Conservation (phyloP, 1,284 basidiomycete genomes). For the Leccinum fuscescens region DNA sequence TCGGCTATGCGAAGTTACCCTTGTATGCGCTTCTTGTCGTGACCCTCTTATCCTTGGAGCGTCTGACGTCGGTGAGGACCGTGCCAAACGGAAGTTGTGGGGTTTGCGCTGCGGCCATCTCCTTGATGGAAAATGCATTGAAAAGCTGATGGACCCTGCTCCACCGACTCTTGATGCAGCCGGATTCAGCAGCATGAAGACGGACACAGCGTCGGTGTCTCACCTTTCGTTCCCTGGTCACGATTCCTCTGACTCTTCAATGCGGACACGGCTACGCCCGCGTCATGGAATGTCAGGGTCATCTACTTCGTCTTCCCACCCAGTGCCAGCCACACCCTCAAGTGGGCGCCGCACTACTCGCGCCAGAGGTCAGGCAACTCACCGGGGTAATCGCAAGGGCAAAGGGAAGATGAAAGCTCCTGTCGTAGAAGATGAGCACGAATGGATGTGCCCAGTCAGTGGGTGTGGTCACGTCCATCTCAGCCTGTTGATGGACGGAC, state of each 20-base stretch:
- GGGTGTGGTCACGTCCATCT: constrained; percentile 53
- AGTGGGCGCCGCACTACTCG: constrained; percentile 6
- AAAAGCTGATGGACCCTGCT: constrained; percentile 50
- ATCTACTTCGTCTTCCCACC: constrained; percentile 14
- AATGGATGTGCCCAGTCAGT: constrained; percentile 64
- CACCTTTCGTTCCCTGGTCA: constrained; percentile 15
- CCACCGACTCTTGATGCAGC: constrained; percentile 12
- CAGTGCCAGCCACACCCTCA: background rate
- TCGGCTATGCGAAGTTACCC: constrained; percentile 32
- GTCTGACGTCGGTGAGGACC: constrained; percentile 36
- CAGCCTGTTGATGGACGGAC: constrained; percentile 53
- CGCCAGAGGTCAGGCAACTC: constrained; percentile 3
- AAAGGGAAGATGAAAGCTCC: constrained; percentile 39
- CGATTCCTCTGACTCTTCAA: constrained; percentile 34
- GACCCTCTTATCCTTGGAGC: constrained; percentile 51
- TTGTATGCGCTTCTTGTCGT: constrained; percentile 62
- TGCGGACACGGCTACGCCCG: constrained; percentile 57
- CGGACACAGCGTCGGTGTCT: constrained; percentile 2
- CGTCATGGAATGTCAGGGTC: constrained; percentile 26
- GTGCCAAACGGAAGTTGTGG: constrained; percentile 53
- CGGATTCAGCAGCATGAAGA: constrained; percentile 31
- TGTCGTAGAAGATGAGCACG: constrained; percentile 46
- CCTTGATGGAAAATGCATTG: constrained; percentile 71
- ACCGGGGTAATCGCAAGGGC: constrained; percentile 34
- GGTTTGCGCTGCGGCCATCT: constrained; percentile 71